Conservation (phyloP, 768 basidiomycete genomes). For the Suillus luteus region DNA sequence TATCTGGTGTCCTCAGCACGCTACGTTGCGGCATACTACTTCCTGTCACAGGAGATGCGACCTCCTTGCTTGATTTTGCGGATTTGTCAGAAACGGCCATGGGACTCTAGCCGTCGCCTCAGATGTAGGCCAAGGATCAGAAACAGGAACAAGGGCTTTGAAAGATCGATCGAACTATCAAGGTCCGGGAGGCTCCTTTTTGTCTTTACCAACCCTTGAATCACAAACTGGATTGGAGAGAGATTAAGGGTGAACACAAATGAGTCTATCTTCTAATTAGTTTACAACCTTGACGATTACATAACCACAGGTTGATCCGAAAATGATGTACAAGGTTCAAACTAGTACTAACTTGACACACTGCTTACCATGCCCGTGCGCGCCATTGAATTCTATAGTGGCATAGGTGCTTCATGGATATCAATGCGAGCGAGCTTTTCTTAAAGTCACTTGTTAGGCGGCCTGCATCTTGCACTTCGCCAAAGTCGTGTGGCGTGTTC, state of each 20-base stretch:
- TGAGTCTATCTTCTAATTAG: slow-evolving; percentile 4
- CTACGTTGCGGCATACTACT: not conserved
- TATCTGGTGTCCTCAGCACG: not conserved
- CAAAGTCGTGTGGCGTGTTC: slow-evolving; percentile 48
- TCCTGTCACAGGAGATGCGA: not conserved
- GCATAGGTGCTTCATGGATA: slow-evolving; percentile 60
- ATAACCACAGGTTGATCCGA: slow-evolving; percentile 8
- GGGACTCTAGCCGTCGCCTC: not conserved
- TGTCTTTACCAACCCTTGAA: not conserved
- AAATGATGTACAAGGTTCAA: not conserved
- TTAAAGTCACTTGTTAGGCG: slow-evolving; percentile 46
- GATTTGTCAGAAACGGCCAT: not conserved
- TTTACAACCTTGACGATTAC: slow-evolving; percentile 11
- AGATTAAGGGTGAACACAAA: not conserved
- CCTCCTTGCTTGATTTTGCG: not conserved
- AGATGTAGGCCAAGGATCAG: not conserved
- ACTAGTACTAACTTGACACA: not conserved
- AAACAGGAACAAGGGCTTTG: not conserved
- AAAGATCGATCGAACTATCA: not conserved
- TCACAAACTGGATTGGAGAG: not conserved
- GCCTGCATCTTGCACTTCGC: slow-evolving; percentile 67
- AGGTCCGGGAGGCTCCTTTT: not conserved
- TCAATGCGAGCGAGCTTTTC: not conserved
- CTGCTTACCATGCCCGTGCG: slow-evolving; percentile 17
- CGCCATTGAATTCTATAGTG: slow-evolving; percentile 73